These are phyloP conservation scores for Penicillium ucsense DNA, from an alignment of 495 filamentous ascomycete species.

Conservation along the genomic window DNA sequence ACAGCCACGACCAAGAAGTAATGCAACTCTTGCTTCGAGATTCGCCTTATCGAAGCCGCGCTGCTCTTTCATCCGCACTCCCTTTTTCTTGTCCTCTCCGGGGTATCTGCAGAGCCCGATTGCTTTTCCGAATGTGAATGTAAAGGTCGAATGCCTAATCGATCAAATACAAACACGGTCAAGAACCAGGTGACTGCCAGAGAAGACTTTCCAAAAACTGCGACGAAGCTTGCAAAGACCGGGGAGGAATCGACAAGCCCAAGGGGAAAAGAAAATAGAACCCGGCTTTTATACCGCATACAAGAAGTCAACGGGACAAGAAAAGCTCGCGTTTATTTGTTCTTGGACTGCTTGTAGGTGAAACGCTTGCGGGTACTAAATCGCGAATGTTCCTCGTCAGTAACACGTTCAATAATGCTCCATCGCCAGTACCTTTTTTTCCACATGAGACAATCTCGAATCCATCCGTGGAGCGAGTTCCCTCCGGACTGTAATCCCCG, in stretches of 20 bases:
- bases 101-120: slow-evolving; percentile 2
- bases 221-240: neutral
- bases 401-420: neutral
- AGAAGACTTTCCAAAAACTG: neutral
- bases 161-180: neutral
- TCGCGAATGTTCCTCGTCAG: neutral
- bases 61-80: neutral
- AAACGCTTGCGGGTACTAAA: slow-evolving; percentile 80
- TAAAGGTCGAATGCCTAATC: neutral
- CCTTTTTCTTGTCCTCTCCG: neutral
- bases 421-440: too few species aligned
- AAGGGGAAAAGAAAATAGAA: slow-evolving; percentile 2
- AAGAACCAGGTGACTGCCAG: neutral
- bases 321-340: slow-evolving; percentile 40
- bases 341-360: slow-evolving; percentile 68
- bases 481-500: too few species aligned
- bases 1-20: slow-evolving; percentile 9
- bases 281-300: too few species aligned
- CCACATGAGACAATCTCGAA: too few species aligned
- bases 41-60: neutral
- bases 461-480: too few species aligned
- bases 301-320: too few species aligned
- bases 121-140: neutral
- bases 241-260: neutral
- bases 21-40: neutral